Evolutionary conservation across 129 eudicot species (phyloP).

Genomic region (Helichrysum umbraculigerum): DNA sequence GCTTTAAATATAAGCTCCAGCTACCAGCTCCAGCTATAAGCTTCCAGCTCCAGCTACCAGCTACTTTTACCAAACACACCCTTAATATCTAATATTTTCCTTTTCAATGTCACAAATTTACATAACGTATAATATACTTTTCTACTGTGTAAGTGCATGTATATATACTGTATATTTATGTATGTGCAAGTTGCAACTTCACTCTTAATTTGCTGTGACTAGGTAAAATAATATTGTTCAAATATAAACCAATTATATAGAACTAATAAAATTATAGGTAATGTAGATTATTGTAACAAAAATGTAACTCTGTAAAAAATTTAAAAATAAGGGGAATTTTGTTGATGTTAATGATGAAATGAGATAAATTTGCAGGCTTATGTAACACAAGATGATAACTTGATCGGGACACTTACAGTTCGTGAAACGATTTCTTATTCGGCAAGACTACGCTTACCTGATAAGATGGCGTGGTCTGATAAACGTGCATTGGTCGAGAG

Average conservation of each 20-base stretch:
- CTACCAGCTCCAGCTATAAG: too few relatives aligned
- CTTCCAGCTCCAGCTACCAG: too few relatives aligned
- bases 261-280: too few relatives aligned
- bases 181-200: too few relatives aligned
- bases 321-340: neutral
- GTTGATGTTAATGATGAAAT: neutral
- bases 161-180: too few relatives aligned
- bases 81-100: neutral
- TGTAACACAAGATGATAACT: conserved; percentile 96
- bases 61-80: too few relatives aligned
- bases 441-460: conserved; percentile 81
- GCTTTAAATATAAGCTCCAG: too few relatives aligned
- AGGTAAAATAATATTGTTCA: too few relatives aligned
- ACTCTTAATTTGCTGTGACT: too few relatives aligned
- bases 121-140: neutral
- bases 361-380: conserved; percentile 57
- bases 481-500: conserved; percentile 84
- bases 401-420: conserved; percentile 98
- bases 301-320: neutral
- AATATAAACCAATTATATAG: too few relatives aligned
- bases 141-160: too few relatives aligned
- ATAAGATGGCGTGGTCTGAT: conserved; percentile 78
- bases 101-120: neutral
- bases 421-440: conserved; percentile 93
- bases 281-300: neutral